Evolutionary conservation across 495 filamentous ascomycete genomes (phyloP).

Genomic region (Penicillium angulare): DNA sequence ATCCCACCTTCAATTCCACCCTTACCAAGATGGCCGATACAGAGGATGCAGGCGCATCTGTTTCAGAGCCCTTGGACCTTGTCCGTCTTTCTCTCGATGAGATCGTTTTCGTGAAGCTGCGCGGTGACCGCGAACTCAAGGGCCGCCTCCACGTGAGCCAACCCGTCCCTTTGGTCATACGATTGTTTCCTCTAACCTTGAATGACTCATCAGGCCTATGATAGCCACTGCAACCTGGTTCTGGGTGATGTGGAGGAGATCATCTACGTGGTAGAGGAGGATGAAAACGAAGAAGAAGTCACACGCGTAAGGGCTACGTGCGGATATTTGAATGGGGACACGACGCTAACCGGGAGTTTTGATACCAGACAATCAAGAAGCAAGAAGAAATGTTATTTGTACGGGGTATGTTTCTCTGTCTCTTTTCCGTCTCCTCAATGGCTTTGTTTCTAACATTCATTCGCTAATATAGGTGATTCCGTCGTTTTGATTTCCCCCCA

Average conservation of each 20-base stretch:
- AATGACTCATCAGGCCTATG: constrained; percentile 74
- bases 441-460: background rate
- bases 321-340: background rate
- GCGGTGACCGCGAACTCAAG: constrained; percentile 93
- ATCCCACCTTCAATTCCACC: constrained; percentile 1
- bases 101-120: constrained; percentile 92
- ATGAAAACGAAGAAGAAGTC: constrained; percentile 80
- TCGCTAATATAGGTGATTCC: constrained; percentile 68
- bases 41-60: constrained; percentile 63
- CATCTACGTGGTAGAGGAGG: constrained; percentile 80
- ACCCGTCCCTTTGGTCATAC: background rate
- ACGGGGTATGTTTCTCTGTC: constrained; percentile 60
- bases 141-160: constrained; percentile 82
- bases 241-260: constrained; percentile 97
- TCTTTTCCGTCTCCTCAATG: background rate
- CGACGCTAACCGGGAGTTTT: constrained; percentile 11
- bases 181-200: constrained; percentile 12
- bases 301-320: constrained; percentile 50
- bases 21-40: constrained; percentile 61
- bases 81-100: constrained; percentile 93
- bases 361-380: constrained; percentile 78
- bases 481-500: constrained; percentile 94
- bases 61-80: constrained; percentile 89
- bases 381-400: constrained; percentile 99
- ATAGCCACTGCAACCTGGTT: constrained; percentile 98